These are phyloP conservation scores for Phytophthora tentaculata DNA, from an alignment of 352 stramenopile genomes.

Conservation along the genomic window DNA sequence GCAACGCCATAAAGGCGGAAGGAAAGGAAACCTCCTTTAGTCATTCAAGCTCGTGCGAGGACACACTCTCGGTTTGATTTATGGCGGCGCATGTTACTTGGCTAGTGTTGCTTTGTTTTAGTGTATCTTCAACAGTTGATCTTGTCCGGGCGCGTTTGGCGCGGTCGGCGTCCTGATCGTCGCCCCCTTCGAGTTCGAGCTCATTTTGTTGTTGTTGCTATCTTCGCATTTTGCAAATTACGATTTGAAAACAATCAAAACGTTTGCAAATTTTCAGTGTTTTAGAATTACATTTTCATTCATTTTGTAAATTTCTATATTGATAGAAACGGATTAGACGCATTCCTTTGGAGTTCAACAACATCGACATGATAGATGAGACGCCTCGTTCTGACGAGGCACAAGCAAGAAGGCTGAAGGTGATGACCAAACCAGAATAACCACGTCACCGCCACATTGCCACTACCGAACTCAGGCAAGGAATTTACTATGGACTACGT, in stretches of 20 bases:
- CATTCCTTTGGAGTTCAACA: neutral
- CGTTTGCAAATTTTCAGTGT: too few relatives aligned
- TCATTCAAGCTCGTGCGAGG: neutral
- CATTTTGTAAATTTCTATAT: neutral
- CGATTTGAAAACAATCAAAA: too few relatives aligned
- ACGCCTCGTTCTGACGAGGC: neutral
- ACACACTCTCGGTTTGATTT: neutral
- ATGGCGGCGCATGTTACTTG: neutral
- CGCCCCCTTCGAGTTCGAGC: too few relatives aligned
- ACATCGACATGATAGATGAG: neutral
- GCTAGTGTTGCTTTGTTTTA: neutral
- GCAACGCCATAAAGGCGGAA: neutral
- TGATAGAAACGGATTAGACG: neutral
- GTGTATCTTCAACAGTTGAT: neutral
- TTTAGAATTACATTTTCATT: too few relatives aligned
- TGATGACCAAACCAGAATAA: neutral
- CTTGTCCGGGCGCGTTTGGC: neutral
- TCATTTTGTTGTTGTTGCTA: too few relatives aligned
- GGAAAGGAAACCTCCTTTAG: slow-evolving; percentile 1
- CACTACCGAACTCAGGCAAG: neutral
- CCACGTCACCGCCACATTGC: neutral
- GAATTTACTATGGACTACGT: neutral
- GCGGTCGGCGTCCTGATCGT: neutral
- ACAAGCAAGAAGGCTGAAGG: neutral
- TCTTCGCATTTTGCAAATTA: too few relatives aligned